Evolutionary conservation across 2,329 filamentous ascomycete genomes (phyloP), one percentile per base, ranked within the genome.

Genomic region (Decorospora gaudefroyi): DNA sequence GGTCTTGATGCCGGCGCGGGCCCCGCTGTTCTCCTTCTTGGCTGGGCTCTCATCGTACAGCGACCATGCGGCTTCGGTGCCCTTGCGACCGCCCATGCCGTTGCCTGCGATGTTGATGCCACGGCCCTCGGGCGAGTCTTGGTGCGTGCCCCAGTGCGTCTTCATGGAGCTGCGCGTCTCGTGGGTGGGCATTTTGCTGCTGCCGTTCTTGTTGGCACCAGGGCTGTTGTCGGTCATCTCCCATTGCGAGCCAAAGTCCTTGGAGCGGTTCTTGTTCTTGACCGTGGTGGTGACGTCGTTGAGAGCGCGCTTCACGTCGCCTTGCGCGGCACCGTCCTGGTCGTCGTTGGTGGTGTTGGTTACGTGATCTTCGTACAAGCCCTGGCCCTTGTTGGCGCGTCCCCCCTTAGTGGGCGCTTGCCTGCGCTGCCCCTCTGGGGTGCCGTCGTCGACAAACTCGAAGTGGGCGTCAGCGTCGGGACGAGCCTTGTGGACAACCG

Each of bases 401-500:
- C 76, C 76, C 26, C 73, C 72, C 54, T 75, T 74, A 25, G 67
- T 63, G 16, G 69, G 38, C n/a, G 48, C 38, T 4, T 60, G 61
- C 38, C 61, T 59, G 29, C 74, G 72, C 41, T 78, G 75, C 6
- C 74, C 77, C 11, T 76, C 73, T 35, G 81, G 80, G 22, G 80
- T 80, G 34, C 82, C 84, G 42, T 91, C 85, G 65, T 97, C 91
- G 40, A 82, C 77, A 61, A 96, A 81, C 49, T 93, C 84, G 64
- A 96, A 96, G 70, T 97, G 90, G 1, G 84, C 74, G 64, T 91
- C 84, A 12, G 87, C 85, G 60, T 95, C 88, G 28, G 84, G 88
- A 47, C 92, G 88, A 25, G 87, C 79, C 66, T 87, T 87, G 59
- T 78, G 74, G 25, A 82, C 77, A 22, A 80, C 76, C 10, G 82